These are phyloP conservation scores for Dalbergia oliveri DNA, from an alignment of 306 rosid genomes.

Conservation along the genomic window DNA sequence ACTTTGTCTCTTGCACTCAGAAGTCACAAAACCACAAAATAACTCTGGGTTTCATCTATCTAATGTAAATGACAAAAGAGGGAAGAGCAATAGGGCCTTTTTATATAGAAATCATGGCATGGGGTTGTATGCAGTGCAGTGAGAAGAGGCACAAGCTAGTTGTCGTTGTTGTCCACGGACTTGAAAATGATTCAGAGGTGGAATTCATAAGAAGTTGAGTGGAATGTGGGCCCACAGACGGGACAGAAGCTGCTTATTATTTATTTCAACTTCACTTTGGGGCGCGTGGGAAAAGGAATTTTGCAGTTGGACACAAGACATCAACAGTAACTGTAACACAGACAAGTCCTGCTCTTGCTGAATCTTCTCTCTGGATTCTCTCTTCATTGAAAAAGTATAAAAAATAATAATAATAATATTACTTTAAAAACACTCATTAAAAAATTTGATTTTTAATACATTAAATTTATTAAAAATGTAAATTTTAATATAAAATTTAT, in stretches of 20 bases:
- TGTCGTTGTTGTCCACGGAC: slow-evolving; percentile 28
- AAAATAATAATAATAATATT: too few species aligned
- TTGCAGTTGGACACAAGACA: slow-evolving; percentile 4
- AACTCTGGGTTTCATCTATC: slow-evolving; percentile 8
- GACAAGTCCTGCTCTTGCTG: slow-evolving; percentile 40
- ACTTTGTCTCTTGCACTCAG: slow-evolving; percentile 44
- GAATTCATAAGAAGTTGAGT: slow-evolving; percentile 44
- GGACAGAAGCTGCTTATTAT: slow-evolving; percentile 11
- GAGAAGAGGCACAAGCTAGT: too few species aligned
- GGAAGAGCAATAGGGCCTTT: neutral
- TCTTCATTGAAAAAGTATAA: neutral
- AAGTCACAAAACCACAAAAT: slow-evolving; percentile 10
- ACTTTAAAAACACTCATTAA: too few species aligned
- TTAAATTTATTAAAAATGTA: too few species aligned
- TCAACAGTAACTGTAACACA: slow-evolving; percentile 14
- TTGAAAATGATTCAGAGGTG: slow-evolving; percentile 34
- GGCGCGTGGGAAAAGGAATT: slow-evolving; percentile 52
- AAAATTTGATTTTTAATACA: too few species aligned
- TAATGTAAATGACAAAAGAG: slow-evolving; percentile 19
- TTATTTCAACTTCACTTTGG: slow-evolving; percentile 6
- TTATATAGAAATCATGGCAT: slow-evolving; percentile 36
- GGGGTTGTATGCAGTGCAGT: neutral
- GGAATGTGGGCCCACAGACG: slow-evolving; percentile 53
- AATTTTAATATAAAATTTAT: too few species aligned
- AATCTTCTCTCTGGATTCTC: slow-evolving; percentile 56